Evolutionary conservation across 768 basidiomycete genomes (phyloP), one percentile per base, ranked within the genome.

Genomic region (Ramaria sp.): DNA sequence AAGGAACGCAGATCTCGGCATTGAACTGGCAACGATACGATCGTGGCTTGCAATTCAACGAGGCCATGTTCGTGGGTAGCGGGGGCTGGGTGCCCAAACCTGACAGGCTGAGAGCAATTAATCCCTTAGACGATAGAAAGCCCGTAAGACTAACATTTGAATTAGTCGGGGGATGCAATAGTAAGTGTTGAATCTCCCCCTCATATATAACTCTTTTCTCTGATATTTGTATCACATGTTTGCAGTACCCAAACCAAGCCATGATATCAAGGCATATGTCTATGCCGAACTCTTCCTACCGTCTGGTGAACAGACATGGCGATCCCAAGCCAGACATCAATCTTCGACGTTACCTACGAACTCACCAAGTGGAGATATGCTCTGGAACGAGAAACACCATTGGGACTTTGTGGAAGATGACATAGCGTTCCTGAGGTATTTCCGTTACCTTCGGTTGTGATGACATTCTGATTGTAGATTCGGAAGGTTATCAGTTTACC

Each of bases 21-120:
- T 64, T 83, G 41, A 82, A 83, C 58, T 82, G 81, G 81, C 81
- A 83, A 64, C 69, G 67, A n/a, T 79, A 74, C 59, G 80, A 82
- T 60, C 61, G 58, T 1, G 75, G 75, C 1, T 76, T 78, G 74
- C 78, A 59, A 41, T 62, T 83, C 22, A 81, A 82, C 59, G 82
- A 81, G 62, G 81, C 71, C 0, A 71, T 83, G 73, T 83, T 82
- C 60, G 70, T 71, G 0, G 81, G 77, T 0, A 76, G 71, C 3
- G 60, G 65, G 2, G 81, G 81, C 1, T 83, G 78, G 78, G 73
- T 78, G 1, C 63, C 70, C 32, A 79, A 78, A 58, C 79, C 81
- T 0, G 58, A 59, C 12, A 43, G 55, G 20, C 51, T 69, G 56
- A 52, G 65, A 58, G 67, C 61, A 32, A 50, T 50, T 32, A 59